Evolutionary conservation across 2,329 filamentous ascomycete species (phyloP), one percentile per base, ranked within the genome.

Genomic region (Lecanicillium sp.): DNA sequence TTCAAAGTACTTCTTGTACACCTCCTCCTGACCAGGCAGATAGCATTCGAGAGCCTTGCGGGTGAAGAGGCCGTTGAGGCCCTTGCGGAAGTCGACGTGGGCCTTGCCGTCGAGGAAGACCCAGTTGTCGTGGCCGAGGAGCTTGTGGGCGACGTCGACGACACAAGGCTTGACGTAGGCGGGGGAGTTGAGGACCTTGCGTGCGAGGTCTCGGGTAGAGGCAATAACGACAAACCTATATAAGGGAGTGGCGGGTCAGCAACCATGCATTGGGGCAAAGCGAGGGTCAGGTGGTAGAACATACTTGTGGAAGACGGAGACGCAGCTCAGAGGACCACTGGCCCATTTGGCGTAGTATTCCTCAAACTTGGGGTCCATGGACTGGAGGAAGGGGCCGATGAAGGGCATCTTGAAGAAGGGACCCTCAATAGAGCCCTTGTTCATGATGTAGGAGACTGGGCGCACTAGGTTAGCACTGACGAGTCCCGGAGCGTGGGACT

Each of bases 231-330:
- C 92, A 61, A 98, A 98, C 62, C 87, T 94, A 51, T 5, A 31
- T 14, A 30, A n/a, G 6, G 8, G 22, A 29, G 34, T 9, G 18
- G 18, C 10, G 10, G 18, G 28, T 22, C 25, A 36, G 5, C 10
- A 8, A 22, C 13, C 25, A 13, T 11, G 12, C 13, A 28, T 29
- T 4, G 33, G n/a, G 6, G 22, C 3, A 11, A 25, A 31, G 18
- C 4, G 7, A n/a, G 14, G 9, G 18, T 8, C 6, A 10, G 11
- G 10, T 17, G 22, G 22, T 11, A 25, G 13, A 25, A 42, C 79
- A 51, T 77, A 94, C 87, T 97, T 98, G 79, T 98, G 92, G 71
- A 98, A 98, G 54, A 98, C 88, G 3, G 89, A 96, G 45, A 98
- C 92, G 58, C 92, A 98, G 72, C 89, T 96, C 51, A 98, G 72